These are phyloP conservation scores for Venturia nashicola DNA, from an alignment of 2,329 filamentous ascomycete species.

Conservation along the genomic window DNA sequence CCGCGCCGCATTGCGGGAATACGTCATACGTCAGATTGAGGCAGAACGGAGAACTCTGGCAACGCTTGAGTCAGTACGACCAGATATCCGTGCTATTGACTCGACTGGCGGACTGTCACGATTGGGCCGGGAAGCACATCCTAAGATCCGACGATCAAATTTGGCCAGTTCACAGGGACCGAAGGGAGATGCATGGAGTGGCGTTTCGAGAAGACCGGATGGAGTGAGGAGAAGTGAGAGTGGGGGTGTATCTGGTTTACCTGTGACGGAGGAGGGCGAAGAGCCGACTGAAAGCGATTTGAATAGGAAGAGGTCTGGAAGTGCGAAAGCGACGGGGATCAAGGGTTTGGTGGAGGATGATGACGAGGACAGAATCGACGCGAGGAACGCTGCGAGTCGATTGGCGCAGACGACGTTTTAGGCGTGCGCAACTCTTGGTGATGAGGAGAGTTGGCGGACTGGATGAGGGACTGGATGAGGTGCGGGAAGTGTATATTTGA, in stretches of 20 bases:
- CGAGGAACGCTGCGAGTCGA: constrained; percentile 85
- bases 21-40: constrained; percentile 89
- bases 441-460: not conserved
- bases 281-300: constrained; percentile 32
- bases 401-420: constrained; percentile 90
- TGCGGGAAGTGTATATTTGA: not conserved
- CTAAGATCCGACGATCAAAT: constrained; percentile 58
- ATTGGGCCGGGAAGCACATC: constrained; percentile 79
- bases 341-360: constrained; percentile 52
- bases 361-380: constrained; percentile 90
- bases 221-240: constrained; percentile 69
- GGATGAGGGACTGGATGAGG: not conserved
- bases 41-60: constrained; percentile 84
- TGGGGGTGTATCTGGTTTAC: constrained; percentile 46
- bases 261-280: constrained; percentile 51
- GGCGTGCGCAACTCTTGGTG: not conserved
- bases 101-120: constrained; percentile 79
- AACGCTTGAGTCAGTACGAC: constrained; percentile 83
- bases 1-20: constrained; percentile 74
- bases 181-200: constrained; percentile 97
- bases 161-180: constrained; percentile 84
- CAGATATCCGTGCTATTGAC: constrained; percentile 89
- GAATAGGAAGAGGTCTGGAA: constrained; percentile 35
- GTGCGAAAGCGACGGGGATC: constrained; percentile 16
- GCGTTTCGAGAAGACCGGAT: constrained; percentile 73